Base-by-base conservation (phyloP, 352 stramenopile genomes). In the Pythium vanterpoolii region DNA sequence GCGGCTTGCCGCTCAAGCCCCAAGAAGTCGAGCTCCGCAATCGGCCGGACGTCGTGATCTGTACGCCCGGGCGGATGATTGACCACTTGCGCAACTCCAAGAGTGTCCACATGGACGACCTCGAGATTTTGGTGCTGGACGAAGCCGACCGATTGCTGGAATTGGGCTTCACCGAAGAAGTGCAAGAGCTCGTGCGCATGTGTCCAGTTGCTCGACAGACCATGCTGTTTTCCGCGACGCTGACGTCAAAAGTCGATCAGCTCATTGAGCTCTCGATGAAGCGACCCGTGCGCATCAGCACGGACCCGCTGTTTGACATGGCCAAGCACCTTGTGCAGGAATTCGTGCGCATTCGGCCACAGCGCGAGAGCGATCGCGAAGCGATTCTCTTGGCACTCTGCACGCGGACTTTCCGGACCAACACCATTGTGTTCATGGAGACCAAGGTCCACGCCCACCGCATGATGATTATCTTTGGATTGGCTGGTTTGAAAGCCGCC, bases 381-480 rank as follows among this genome's bases (percentile, higher is more conserved):
- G 92, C 90, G 0, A 98, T 98, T 74, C 62, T 99, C 19, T 58
- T 99, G n/a, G 89, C 95, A 40, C 74, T 99, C 21, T 88, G 97
- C 21, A 98, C 89, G 34, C 87, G 97, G 54, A 98, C 95, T 21
- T 99, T 99, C 77, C 93, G 79, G 40, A 80, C 79, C 24, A 93
- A 96, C 66, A 96, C 92, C 55, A 99, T 99, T 71, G 93, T 99
- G 21, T 99, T 99, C 69, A 99, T 98, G 85, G 95, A 99, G 76
- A 99, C 94, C 7, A 99, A 99, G 76, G 72, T 83, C 21, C 83
- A 95, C 40, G 97, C 96, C 21, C 97, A 99, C 72, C 83, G 96
- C 28, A 94, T 99, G 75, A 98, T 98, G 84, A 98, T 99, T 65
- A 76, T 99, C 34, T 98, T 98, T 62, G 89, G 87, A 23, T 77